Evolutionary conservation across 306 rosid species (phyloP).

Genomic region (Prunus mira): DNA sequence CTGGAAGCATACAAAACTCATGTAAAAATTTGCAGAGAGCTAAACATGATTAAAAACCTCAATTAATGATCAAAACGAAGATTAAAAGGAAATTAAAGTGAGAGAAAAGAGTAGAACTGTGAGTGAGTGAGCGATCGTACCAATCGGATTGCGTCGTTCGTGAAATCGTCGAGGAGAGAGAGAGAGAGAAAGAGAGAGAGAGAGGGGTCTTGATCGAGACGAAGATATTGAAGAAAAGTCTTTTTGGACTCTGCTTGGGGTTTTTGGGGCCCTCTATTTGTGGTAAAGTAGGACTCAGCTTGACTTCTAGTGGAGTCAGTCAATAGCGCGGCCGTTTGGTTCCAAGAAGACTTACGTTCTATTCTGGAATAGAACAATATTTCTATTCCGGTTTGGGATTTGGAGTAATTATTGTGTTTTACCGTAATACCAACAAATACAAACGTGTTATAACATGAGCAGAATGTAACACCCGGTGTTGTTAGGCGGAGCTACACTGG

Average conservation of each 20-base stretch:
- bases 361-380: neutral
- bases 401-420: no score
- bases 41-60: neutral
- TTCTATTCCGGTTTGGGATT: neutral
- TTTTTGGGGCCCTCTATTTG: neutral
- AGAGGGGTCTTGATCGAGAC: neutral
- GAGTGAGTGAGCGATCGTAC: neutral
- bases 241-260: neutral
- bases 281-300: neutral
- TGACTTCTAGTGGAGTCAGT: neutral
- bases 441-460: no score
- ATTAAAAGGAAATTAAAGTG: neutral
- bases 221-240: neutral
- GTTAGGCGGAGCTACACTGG: no score
- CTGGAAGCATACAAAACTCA: neutral
- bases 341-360: neutral
- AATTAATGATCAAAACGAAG: neutral
- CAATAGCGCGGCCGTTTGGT: neutral
- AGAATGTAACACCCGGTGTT: no score
- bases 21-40: neutral
- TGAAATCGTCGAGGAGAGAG: neutral
- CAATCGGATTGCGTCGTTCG: neutral
- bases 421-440: no score
- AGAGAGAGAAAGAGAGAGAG: neutral
- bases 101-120: neutral